Percentiles rank a stretch among this genome's conserved stretches.
Evolutionary conservation across 495 filamentous ascomycete genomes (phyloP).

Genomic region (Hypoxylon perforatum): DNA sequence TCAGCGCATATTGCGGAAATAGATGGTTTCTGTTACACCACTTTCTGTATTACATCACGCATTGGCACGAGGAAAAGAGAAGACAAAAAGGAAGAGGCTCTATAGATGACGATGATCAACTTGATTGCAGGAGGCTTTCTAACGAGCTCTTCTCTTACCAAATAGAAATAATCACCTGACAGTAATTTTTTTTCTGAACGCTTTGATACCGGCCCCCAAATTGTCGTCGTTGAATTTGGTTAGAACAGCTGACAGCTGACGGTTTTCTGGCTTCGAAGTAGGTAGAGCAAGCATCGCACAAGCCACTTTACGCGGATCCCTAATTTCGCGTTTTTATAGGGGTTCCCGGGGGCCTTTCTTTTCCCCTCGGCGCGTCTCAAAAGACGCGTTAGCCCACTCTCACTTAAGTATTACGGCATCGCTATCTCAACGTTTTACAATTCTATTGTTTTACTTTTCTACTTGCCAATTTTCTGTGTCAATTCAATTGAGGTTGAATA

Average conservation of each 20-base stretch:
- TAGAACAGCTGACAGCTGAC: background rate
- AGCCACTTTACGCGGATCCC: constrained; percentile 36
- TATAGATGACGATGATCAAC: constrained; percentile 12
- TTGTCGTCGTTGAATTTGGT: background rate
- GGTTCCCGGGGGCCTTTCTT: constrained; percentile 6
- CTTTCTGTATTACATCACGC: constrained; percentile 30
- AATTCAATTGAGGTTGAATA: constrained; percentile 4
- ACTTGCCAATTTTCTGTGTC: background rate
- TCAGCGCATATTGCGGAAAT: background rate
- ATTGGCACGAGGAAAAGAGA: background rate
- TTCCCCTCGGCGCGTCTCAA: constrained; percentile 19
- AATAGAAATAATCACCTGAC: constrained; percentile 13
- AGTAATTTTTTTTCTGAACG: background rate
- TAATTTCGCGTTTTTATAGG: constrained; percentile 27
- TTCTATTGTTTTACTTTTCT: constrained; percentile 12
- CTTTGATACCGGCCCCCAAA: background rate
- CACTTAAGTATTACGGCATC: constrained; percentile 8
- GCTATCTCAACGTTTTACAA: constrained; percentile 5
- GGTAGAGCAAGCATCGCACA: constrained; percentile 23
- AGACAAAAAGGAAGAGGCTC: constrained; percentile 10
- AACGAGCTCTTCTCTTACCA: background rate
- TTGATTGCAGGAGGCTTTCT: constrained; percentile 2
- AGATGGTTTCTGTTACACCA: constrained; percentile 27
- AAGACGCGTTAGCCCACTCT: constrained; percentile 28
- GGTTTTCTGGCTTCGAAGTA: background rate